These are phyloP conservation scores for Chlorella sp. DNA, from an alignment of 139 green algal genomes.

Conservation along the genomic window DNA sequence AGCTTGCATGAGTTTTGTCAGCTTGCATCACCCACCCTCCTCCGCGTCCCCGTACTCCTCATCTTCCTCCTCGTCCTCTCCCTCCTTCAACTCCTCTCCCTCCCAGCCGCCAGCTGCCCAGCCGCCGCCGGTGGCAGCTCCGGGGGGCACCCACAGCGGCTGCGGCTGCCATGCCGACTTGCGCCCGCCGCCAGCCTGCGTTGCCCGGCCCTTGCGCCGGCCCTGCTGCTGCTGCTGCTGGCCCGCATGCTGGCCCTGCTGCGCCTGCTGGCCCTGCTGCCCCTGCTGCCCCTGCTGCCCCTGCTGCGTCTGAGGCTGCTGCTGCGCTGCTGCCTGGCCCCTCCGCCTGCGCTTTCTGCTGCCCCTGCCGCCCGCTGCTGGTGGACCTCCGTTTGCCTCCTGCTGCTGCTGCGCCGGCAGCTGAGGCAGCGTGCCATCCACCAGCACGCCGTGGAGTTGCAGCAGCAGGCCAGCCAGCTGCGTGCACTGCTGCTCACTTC, in stretches of 20 bases:
- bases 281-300: too few relatives aligned
- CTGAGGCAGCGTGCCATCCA: slow-evolving; percentile 1
- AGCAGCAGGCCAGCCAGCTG: slow-evolving; percentile 12
- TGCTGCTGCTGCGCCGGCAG: background rate
- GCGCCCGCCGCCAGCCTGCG: background rate
- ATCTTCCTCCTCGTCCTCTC: background rate
- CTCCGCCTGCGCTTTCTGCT: background rate
- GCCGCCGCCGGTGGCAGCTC: background rate
- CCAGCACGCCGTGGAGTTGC: slow-evolving; percentile 8
- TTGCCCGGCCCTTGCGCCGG: background rate
- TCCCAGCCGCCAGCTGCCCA: background rate
- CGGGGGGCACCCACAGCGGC: background rate
- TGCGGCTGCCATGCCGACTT: background rate
- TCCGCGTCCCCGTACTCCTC: background rate
- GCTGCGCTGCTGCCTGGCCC: too few relatives aligned
- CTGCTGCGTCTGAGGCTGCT: too few relatives aligned
- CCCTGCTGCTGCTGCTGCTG: background rate
- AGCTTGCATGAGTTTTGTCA: background rate
- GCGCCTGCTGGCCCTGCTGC: too few relatives aligned
- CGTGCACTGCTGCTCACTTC: background rate
- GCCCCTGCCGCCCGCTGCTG: background rate
- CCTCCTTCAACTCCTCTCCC: background rate
- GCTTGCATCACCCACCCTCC: background rate
- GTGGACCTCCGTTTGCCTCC: background rate
- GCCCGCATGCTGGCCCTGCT: background rate